Base-by-base conservation (phyloP, 1,139 yeast genomes). In the Dujonia santamariae region DNA sequence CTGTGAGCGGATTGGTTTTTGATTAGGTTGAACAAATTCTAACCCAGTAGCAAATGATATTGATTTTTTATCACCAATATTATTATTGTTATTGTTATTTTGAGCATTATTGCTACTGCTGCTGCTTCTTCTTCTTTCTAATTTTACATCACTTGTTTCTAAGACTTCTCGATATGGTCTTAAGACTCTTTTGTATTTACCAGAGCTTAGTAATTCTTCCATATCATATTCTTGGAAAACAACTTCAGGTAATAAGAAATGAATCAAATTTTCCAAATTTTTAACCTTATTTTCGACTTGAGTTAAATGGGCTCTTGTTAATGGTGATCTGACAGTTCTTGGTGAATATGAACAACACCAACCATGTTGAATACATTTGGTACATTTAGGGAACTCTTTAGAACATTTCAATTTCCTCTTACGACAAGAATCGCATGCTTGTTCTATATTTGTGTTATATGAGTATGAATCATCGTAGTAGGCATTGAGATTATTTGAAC, bases 261-360 rank as follows among this genome's bases (percentile, higher is more conserved):
- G 55, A 17, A 86, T 50, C 28, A 85, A 50, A 22, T 59, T 57
- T 47, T 83, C 85, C 43, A 85, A 61, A 27, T 63, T 67, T 34
- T 67, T 61, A 12, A 80, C 80, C 41, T 80, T 64, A 39, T 68
- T 74, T 55, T 86, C 96, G 28, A 86, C 88, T 37, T 75, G 75
- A 8, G 95, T 85, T 44, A 86, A 63, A 60, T 83, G 84, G 14
- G 84, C 87, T 46, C 96, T 66, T 0, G 96, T 86, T 41, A 86
- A 63, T 0, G 96, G 96, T 6, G 90, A 79, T 39, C 96, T 63
- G 21, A 83, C 81, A 2, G 83, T 74, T 42, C 85, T 67, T 11
- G 96, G 96, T 19, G 85, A 78, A 54, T 86, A 86, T 4, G 75
- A 62, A 56, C 96, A 86, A 31, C 73, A 72, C 84, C 95, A 81